Conservation (phyloP, 352 stramenopile genomes). For the Globisporangium iwayamae region DNA sequence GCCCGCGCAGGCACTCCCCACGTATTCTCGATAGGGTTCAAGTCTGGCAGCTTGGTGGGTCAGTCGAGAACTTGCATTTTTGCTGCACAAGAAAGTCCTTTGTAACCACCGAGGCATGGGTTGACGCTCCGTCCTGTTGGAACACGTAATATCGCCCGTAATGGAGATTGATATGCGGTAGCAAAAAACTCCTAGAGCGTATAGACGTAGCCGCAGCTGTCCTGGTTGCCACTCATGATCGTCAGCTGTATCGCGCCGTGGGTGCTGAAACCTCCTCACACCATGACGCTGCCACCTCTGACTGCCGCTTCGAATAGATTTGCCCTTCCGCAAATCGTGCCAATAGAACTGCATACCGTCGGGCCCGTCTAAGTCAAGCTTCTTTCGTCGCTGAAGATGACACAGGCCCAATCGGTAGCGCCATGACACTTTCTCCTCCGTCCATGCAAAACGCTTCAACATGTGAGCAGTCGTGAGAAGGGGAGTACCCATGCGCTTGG, state of each 20-base stretch:
- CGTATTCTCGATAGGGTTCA: not conserved
- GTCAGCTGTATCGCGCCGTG: not conserved
- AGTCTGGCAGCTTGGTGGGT: not conserved
- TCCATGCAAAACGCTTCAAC: not conserved
- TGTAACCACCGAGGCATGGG: not conserved
- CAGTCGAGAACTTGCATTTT: not conserved
- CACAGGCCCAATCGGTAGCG: not conserved
- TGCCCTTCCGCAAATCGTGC: not conserved
- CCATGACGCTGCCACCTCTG: not conserved
- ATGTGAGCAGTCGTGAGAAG: too few relatives aligned
- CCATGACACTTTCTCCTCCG: not conserved
- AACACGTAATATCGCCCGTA: not conserved
- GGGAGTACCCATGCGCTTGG: too few relatives aligned
- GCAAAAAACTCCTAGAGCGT: not conserved
- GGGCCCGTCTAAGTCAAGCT: not conserved
- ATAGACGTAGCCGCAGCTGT: not conserved
- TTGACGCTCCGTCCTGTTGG: not conserved
- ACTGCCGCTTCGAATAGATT: not conserved
- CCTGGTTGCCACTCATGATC: not conserved
- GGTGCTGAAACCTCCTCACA: not conserved
- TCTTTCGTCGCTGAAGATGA: not conserved
- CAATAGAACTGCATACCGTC: not conserved
- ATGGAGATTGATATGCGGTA: not conserved
- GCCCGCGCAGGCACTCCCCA: not conserved
- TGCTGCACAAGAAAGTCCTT: not conserved